A percentile compares a stretch with the other conserved stretches of the same genome.
phyloP scores from a whole-genome alignment of 768 basidiomycete species.

The Trichaptum fuscoviolaceum region DNA sequence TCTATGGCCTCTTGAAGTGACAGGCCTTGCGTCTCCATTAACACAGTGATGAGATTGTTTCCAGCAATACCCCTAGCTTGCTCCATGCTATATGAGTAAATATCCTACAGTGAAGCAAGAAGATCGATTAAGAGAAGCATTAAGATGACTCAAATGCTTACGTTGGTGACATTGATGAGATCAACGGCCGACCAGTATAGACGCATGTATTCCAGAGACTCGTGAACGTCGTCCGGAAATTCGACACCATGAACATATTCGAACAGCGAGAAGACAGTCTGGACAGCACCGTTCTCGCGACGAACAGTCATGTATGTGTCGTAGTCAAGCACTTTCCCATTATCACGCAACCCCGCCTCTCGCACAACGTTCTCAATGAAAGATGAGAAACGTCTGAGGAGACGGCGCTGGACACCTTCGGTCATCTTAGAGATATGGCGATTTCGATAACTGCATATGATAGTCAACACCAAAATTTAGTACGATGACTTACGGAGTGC shows the following conservation, averaged over 20 bases:
- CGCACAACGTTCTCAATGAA: slow-evolving; percentile 7
- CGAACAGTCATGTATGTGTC: slow-evolving; percentile 19
- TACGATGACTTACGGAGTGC: slow-evolving; percentile 1
- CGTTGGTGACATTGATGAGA: slow-evolving; percentile 23
- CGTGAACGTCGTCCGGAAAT: slow-evolving; percentile 22
- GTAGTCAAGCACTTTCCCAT: slow-evolving; percentile 17
- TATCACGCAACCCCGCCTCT: slow-evolving; percentile 18
- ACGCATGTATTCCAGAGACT: slow-evolving; percentile 17
- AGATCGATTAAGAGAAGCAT: not conserved
- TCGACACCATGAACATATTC: slow-evolving; percentile 21
- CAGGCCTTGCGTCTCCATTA: slow-evolving; percentile 20
- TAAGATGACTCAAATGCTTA: slow-evolving; percentile 7
- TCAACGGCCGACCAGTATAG: slow-evolving; percentile 20
- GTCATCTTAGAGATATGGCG: slow-evolving; percentile 40
- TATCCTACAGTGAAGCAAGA: slow-evolving; percentile 15
- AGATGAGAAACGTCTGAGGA: slow-evolving; percentile 10
- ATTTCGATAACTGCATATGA: slow-evolving; percentile 41
- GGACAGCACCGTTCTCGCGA: slow-evolving; percentile 22
- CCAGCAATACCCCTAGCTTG: slow-evolving; percentile 22
- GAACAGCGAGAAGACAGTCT: slow-evolving; percentile 20
- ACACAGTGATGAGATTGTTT: slow-evolving; percentile 25
- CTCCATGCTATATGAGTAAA: slow-evolving; percentile 29
- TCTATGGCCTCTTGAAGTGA: slow-evolving; percentile 33
- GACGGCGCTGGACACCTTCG: slow-evolving; percentile 25
- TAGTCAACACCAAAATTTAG: not conserved